phyloP scores from a whole-genome alignment of 1,139 yeast species.

The Suhomyces yuchorum region DNA sequence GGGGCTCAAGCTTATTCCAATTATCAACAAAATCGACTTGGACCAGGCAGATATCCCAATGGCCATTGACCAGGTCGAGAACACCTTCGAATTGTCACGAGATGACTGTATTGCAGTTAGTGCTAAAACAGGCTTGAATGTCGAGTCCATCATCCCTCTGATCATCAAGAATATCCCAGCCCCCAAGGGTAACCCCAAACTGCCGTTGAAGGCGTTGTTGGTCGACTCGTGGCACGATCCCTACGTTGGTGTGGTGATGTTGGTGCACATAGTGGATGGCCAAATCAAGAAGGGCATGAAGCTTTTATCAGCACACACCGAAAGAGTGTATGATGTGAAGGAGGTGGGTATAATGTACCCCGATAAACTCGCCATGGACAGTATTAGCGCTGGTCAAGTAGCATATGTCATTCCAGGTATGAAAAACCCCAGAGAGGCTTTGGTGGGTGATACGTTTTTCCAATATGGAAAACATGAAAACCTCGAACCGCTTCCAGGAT shows the following conservation, averaged over 20 bases:
- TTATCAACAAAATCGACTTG: constrained; percentile 88
- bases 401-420: constrained; percentile 93
- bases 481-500: constrained; percentile 85
- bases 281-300: constrained; percentile 70
- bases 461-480: constrained; percentile 61
- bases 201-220: constrained; percentile 73
- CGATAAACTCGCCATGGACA: constrained; percentile 65
- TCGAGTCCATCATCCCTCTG: constrained; percentile 73
- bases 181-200: constrained; percentile 56
- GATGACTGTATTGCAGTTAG: constrained; percentile 84
- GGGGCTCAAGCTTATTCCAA: constrained; percentile 81
- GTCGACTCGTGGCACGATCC: constrained; percentile 98
- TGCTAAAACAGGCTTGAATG: constrained; percentile 88
- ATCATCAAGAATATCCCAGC: constrained; percentile 76
- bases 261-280: constrained; percentile 87
- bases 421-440: constrained; percentile 84
- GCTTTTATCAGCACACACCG: constrained; percentile 76
- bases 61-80: constrained; percentile 80
- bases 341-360: constrained; percentile 98
- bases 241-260: constrained; percentile 88
- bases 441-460: constrained; percentile 89
- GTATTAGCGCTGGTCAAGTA: constrained; percentile 84
- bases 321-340: constrained; percentile 76
- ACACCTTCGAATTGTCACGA: constrained; percentile 75
- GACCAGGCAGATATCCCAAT: constrained; percentile 83